phyloP scores from a whole-genome alignment of 257 asterid genomes.

The Anisodus acutangulus region DNA sequence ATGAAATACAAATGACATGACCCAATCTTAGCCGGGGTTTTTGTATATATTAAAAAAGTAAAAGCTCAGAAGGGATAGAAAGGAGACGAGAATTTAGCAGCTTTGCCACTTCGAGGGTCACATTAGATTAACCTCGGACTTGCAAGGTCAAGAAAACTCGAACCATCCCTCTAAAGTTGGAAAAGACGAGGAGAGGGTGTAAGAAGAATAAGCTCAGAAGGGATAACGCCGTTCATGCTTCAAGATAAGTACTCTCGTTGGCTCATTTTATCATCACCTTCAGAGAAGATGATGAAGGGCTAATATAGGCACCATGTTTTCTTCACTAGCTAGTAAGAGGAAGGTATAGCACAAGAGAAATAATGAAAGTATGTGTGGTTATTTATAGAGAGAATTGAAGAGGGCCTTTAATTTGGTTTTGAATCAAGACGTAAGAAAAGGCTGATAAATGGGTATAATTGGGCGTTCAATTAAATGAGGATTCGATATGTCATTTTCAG shows the following conservation, averaged over 20 bases:
- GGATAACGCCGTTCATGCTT: background rate
- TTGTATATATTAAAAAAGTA: background rate
- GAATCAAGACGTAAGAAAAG: background rate
- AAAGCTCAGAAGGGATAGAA: slow-evolving; percentile 28
- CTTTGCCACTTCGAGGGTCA: background rate
- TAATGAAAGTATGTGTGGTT: background rate
- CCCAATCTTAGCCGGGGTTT: background rate
- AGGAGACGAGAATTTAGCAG: background rate
- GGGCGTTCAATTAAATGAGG: slow-evolving; percentile 28
- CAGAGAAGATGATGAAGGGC: slow-evolving; percentile 1
- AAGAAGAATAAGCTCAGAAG: slow-evolving; percentile 26
- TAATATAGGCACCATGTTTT: slow-evolving; percentile 3
- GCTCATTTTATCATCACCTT: background rate
- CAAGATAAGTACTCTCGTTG: background rate
- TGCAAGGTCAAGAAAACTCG: slow-evolving; percentile 30
- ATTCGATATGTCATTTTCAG: slow-evolving; percentile 15
- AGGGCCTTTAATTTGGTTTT: background rate
- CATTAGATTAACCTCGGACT: background rate
- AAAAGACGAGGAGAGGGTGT: background rate
- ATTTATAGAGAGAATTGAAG: slow-evolving; percentile 4
- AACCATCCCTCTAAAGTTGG: background rate
- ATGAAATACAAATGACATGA: slow-evolving; percentile 9
- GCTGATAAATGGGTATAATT: slow-evolving; percentile 25
- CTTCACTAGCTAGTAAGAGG: background rate
- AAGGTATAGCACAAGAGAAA: background rate